A percentile compares a stretch with the other conserved stretches of the same genome.
Evolutionary conservation across 495 filamentous ascomycete genomes (phyloP).

Genomic region (Acidiella bohemica): DNA sequence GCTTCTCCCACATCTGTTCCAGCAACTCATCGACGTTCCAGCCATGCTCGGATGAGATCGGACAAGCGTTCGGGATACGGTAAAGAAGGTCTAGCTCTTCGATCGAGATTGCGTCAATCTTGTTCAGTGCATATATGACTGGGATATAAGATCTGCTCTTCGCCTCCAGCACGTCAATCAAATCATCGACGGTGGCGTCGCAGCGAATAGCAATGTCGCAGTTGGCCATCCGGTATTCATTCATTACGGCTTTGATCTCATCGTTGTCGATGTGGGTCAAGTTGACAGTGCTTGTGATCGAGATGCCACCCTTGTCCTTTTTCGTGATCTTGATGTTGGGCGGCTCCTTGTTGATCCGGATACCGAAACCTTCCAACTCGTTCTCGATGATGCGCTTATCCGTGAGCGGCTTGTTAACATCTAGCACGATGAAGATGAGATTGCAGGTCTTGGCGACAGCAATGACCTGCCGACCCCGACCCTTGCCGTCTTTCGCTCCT

Average conservation of each 20-base stretch:
- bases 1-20: conserved; percentile 97
- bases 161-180: conserved; percentile 92
- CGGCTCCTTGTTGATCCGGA: conserved; percentile 91
- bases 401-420: conserved; percentile 95
- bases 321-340: conserved; percentile 98
- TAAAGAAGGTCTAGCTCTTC: conserved; percentile 94
- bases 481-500: conserved; percentile 95
- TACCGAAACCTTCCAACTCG: conserved; percentile 96
- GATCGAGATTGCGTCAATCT: conserved; percentile 95
- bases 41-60: conserved; percentile 93
- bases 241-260: conserved; percentile 95
- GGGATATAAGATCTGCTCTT: conserved; percentile 94
- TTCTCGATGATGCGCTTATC: conserved; percentile 94
- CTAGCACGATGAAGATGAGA: conserved; percentile 95
- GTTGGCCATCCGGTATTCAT: conserved; percentile 91
- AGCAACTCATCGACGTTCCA: conserved; percentile 97
- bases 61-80: conserved; percentile 88
- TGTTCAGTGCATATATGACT: conserved; percentile 96
- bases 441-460: conserved; percentile 98
- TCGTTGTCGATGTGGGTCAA: conserved; percentile 87
- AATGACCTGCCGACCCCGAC: conserved; percentile 96
- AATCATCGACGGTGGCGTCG: conserved; percentile 80
- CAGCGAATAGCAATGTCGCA: conserved; percentile 96
- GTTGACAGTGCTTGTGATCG: conserved; percentile 82
- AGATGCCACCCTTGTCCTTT: conserved; percentile 96